phyloP scores from a whole-genome alignment of 2,329 filamentous ascomycete species.

The Fusarium sp. region DNA sequence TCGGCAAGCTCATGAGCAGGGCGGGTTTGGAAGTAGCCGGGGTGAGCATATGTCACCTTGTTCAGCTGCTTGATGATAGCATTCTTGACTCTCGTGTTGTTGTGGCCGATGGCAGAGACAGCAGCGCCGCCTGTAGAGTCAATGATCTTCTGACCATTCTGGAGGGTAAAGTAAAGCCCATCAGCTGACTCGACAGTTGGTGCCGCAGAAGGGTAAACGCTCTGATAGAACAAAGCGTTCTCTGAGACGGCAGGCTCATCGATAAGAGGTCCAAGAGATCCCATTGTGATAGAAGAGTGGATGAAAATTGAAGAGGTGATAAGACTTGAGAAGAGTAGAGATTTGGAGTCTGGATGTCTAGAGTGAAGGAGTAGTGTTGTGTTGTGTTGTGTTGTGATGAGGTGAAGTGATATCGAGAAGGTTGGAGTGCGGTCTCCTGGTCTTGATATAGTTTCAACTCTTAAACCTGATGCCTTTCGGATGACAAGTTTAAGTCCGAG shows the following conservation, averaged over 20 bases:
- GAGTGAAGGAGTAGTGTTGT: too few species aligned
- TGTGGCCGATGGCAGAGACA: conserved; percentile 21
- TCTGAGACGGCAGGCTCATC: not conserved
- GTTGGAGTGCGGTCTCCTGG: too few species aligned
- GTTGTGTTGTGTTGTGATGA: too few species aligned
- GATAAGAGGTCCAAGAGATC: not conserved
- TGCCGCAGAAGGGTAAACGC: not conserved
- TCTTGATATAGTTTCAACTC: too few species aligned
- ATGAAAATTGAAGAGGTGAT: too few species aligned
- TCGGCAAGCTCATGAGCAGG: not conserved
- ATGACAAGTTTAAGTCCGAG: too few species aligned
- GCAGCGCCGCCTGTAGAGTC: conserved; percentile 15
- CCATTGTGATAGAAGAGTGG: not conserved
- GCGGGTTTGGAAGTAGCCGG: not conserved
- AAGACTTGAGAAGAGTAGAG: too few species aligned
- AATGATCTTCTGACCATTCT: not conserved
- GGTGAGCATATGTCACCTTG: not conserved
- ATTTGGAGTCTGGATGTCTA: too few species aligned
- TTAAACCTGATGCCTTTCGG: too few species aligned
- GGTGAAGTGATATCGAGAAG: too few species aligned
- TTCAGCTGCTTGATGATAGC: conserved; percentile 15
- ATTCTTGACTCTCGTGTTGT: conserved; percentile 12
- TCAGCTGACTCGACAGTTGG: not conserved
- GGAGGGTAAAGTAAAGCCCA: not conserved
- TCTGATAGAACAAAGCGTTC: not conserved